Conservation (phyloP, 768 basidiomycete species). For the Porpolomopsis calyptriformis region DNA sequence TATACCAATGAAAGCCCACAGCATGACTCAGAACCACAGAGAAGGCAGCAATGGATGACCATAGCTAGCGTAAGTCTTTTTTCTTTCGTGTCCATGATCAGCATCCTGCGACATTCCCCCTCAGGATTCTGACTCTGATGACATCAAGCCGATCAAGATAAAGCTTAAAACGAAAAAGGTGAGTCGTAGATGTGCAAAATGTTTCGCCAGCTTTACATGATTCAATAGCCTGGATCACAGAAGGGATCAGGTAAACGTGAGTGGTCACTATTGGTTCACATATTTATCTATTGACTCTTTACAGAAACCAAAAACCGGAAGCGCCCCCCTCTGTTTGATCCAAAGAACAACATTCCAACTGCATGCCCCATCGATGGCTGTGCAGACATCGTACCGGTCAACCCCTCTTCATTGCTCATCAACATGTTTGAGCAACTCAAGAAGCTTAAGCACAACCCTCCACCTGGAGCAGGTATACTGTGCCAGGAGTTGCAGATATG, state of each 20-base stretch:
- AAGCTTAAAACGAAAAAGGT: too few species aligned
- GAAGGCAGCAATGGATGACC: too few species aligned
- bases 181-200: too few species aligned
- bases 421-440: background rate
- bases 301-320: background rate
- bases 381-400: background rate
- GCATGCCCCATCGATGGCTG: background rate
- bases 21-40: background rate
- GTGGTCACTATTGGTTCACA: constrained; percentile 8
- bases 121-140: constrained; percentile 21
- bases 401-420: background rate
- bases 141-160: too few species aligned
- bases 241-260: too few species aligned
- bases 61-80: too few species aligned
- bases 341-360: background rate
- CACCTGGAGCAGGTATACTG: background rate
- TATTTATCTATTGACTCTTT: background rate
- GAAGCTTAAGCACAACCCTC: background rate
- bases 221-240: too few species aligned
- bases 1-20: background rate
- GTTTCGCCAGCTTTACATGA: too few species aligned
- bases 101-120: too few species aligned
- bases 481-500: background rate
- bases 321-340: background rate
- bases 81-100: too few species aligned